These are phyloP conservation scores for Heliosperma pusillum DNA, from an alignment of 148 eudicot species.

Conservation along the genomic window DNA sequence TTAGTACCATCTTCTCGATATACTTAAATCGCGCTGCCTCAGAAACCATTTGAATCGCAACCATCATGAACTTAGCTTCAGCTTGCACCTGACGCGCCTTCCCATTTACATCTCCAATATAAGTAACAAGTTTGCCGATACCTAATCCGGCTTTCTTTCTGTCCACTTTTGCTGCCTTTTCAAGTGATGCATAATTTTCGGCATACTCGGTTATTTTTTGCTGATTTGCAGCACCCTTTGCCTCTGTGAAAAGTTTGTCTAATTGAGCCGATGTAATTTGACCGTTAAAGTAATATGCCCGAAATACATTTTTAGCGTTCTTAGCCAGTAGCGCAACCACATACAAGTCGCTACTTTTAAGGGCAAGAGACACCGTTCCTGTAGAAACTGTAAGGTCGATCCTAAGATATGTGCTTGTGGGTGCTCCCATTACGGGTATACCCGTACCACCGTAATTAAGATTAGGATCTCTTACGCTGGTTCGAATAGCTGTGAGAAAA, in stretches of 20 bases:
- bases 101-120: too few species aligned
- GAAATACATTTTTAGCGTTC: not conserved
- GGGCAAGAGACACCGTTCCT: too few species aligned
- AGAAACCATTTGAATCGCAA: too few species aligned
- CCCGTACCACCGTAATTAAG: constrained; percentile 6
- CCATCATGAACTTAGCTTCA: not conserved
- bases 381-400: too few species aligned
- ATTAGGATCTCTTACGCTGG: not conserved
- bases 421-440: too few species aligned
- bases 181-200: not conserved
- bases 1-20: too few species aligned
- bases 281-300: not conserved
- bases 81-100: too few species aligned
- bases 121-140: not conserved
- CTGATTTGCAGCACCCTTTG: not conserved
- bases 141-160: not conserved
- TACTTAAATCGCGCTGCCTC: too few species aligned
- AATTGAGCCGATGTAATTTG: not conserved
- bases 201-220: not conserved
- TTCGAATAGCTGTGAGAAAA: not conserved
- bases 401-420: too few species aligned
- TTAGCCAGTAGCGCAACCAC: not conserved
- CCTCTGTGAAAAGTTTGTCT: constrained; percentile 7
- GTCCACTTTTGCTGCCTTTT: not conserved
- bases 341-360: too few species aligned